Evolutionary conservation across 2,329 filamentous ascomycete genomes (phyloP).

Genomic region (Paracoccidioides lutzii): DNA sequence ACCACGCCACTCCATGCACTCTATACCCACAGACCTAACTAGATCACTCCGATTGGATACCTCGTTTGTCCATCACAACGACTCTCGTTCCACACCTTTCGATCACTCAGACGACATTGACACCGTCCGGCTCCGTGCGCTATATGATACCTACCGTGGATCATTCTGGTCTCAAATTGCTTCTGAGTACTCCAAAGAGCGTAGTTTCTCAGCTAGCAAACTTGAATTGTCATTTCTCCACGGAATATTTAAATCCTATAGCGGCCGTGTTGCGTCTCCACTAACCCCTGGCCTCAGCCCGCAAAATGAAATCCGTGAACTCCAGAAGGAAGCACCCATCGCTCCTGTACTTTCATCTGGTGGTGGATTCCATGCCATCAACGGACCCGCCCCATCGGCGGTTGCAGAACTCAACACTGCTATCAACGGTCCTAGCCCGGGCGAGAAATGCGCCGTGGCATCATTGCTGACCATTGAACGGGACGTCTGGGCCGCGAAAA

Average conservation of each 20-base stretch:
- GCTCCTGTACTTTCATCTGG: neutral
- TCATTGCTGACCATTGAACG: slow-evolving; percentile 14
- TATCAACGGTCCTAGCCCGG: slow-evolving; percentile 6
- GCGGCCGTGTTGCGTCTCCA: slow-evolving; percentile 9
- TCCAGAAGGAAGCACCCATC: slow-evolving; percentile 4
- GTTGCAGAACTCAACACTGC: slow-evolving; percentile 2
- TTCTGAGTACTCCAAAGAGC: slow-evolving; percentile 45
- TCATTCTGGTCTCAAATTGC: slow-evolving; percentile 64
- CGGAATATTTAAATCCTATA: slow-evolving; percentile 4
- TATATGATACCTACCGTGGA: slow-evolving; percentile 57
- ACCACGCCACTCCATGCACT: slow-evolving; percentile 30
- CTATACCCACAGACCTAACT: slow-evolving; percentile 11
- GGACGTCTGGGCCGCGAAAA: slow-evolving; percentile 10
- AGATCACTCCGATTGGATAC: slow-evolving; percentile 47
- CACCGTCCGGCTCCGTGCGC: slow-evolving; percentile 51
- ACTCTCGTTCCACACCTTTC: neutral
- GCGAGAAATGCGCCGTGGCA: slow-evolving; percentile 16
- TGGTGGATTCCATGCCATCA: slow-evolving; percentile 13
- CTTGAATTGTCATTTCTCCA: slow-evolving; percentile 16
- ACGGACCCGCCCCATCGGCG: slow-evolving; percentile 1
- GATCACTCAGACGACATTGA: slow-evolving; percentile 35
- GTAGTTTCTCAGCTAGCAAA: slow-evolving; percentile 9
- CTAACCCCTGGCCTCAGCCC: slow-evolving; percentile 15
- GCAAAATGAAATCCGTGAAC: slow-evolving; percentile 7
- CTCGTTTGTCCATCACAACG: slow-evolving; percentile 15